phyloP scores from a whole-genome alignment of 352 stramenopile species.

The Phytophthora nicotianae region DNA sequence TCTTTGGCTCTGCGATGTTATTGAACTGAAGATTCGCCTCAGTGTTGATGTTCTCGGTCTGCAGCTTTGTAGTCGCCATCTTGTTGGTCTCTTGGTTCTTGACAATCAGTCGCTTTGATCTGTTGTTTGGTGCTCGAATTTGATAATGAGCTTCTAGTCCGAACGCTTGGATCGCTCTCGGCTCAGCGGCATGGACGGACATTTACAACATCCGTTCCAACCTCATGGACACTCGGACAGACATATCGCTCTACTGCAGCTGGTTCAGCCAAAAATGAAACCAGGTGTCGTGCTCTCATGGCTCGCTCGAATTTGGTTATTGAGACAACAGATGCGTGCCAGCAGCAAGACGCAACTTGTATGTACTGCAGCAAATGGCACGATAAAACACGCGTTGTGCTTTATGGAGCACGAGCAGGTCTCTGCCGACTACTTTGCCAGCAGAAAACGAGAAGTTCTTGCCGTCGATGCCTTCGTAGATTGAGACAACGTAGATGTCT shows the following conservation, averaged over 20 bases:
- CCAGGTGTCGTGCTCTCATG: constrained; percentile 27
- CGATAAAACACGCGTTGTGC: constrained; percentile 26
- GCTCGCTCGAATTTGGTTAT: constrained; percentile 15
- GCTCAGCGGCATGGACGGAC: constrained; percentile 25
- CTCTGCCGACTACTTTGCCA: constrained; percentile 9
- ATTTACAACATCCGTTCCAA: background rate
- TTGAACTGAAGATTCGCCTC: constrained; percentile 11
- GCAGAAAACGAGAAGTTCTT: constrained; percentile 1
- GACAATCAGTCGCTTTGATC: no score
- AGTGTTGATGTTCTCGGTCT: constrained; percentile 18
- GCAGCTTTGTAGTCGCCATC: constrained; percentile 21
- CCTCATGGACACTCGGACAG: background rate
- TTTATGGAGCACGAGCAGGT: constrained; percentile 23
- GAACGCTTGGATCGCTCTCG: constrained; percentile 11
- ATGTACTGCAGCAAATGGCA: constrained; percentile 19
- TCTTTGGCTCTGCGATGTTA: constrained; percentile 14
- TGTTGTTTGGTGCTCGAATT: constrained; percentile 27
- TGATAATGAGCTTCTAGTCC: constrained; percentile 22
- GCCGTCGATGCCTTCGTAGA: background rate
- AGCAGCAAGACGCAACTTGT: constrained; percentile 15
- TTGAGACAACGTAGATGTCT: constrained; percentile 29
- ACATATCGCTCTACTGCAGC: background rate
- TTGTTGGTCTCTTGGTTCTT: constrained; percentile 20
- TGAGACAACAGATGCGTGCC: constrained; percentile 31
- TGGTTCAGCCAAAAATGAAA: constrained; percentile 1